A percentile compares a stretch with the other conserved stretches of the same genome.
phyloP scores from a whole-genome alignment of 495 filamentous ascomycete genomes.

The Penicillium turbatum region DNA sequence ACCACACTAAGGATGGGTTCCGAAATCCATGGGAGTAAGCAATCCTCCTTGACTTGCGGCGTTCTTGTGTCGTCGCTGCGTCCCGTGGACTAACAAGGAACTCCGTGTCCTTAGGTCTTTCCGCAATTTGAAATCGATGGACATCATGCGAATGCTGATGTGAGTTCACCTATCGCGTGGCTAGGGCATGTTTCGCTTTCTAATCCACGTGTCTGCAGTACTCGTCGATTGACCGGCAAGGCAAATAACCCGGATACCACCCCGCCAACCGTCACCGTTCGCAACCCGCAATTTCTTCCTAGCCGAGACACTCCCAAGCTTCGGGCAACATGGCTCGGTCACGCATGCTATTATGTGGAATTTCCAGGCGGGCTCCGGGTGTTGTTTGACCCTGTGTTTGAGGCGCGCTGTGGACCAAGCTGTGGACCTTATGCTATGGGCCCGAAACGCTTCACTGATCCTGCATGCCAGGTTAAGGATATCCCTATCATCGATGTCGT shows the following conservation, averaged over 20 bases:
- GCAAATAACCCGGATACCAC: conserved; percentile 58
- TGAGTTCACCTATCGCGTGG: conserved; percentile 8
- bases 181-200: background rate
- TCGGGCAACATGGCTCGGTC: conserved; percentile 93
- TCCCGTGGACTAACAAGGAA: conserved; percentile 17
- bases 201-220: background rate
- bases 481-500: conserved; percentile 84
- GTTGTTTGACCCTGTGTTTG: conserved; percentile 94
- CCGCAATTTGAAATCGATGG: conserved; percentile 19
- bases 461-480: conserved; percentile 72
- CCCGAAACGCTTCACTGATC: conserved; percentile 76
- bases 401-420: conserved; percentile 77
- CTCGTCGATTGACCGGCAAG: conserved; percentile 52
- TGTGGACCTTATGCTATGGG: conserved; percentile 72
- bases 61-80: no score
- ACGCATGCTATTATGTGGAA: conserved; percentile 91
- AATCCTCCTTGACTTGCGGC: background rate
- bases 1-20: conserved; percentile 59
- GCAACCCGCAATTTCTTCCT: conserved; percentile 65
- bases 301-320: conserved; percentile 55
- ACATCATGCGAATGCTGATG: conserved; percentile 18
- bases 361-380: conserved; percentile 85
- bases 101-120: conserved; percentile 30
- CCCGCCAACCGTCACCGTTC: conserved; percentile 62
- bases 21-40: conserved; percentile 56